Evolutionary conservation across 495 filamentous ascomycete genomes (phyloP), one percentile per base, ranked within the genome.

Genomic region (Aspergillus egyptiacus): DNA sequence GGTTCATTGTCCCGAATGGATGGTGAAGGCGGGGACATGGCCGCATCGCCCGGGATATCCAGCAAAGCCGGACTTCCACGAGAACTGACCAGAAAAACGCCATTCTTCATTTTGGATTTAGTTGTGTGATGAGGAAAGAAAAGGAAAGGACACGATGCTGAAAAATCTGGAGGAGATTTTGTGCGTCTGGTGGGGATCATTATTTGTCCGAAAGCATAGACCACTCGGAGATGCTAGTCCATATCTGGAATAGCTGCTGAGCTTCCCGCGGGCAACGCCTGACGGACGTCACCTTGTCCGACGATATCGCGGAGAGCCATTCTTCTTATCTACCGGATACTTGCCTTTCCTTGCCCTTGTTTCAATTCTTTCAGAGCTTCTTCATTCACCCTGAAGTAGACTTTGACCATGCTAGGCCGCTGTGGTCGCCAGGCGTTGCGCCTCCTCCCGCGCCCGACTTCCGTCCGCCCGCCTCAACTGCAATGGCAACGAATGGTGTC

Each of bases 51-150:
- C 71, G 65, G 67, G 68, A 64, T 50, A 45, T 40, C 46, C 61
- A 59, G 63, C 53, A 51, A n/a, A 44, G 57, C 55, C 51, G 51
- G 43, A 47, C 47, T 32, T 58, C 65, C 63, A 65, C 67, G 71
- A 74, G 71, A 67, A 62, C 70, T 73, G 71, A 61, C 38, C 63
- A 62, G 70, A 60, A 56, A n/a, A 61, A 66, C 64, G 65, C 66
- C 61, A 66, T 64, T 75, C 71, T 71, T 75, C 71, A 75, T 75
- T 60, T 75, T 75, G 71, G 71, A 72, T 72, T 73, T 73, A 75
- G 71, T 73, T 75, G 71, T 75, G 71, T 72, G 69, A 72, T 62
- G 62, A 71, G 65, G 53, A 62, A 50, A 62, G 60, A 46, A 50
- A 32, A 53, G 40, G 45, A 45, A 32, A 14, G 27, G 20, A 46